Evolutionary conservation across 1,284 basidiomycete genomes (phyloP).

Genomic region (Rhodotorula sp.): DNA sequence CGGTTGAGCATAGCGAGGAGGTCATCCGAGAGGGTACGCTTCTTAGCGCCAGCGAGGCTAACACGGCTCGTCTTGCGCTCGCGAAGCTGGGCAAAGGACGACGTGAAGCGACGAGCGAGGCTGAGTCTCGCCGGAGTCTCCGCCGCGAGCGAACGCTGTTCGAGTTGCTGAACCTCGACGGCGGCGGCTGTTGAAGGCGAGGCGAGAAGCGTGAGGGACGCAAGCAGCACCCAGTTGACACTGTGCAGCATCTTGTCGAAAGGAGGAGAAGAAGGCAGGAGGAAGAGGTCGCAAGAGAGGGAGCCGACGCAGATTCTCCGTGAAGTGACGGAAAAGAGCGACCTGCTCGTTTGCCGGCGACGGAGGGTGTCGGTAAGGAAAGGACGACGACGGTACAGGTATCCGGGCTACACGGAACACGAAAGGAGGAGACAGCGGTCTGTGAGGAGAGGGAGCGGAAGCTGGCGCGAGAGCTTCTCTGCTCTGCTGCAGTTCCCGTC

Average conservation of each 20-base stretch:
- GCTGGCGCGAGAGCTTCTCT: neutral
- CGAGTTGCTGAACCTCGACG: neutral
- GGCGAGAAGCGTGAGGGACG: slow-evolving; percentile 12
- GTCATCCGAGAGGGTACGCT: slow-evolving; percentile 30
- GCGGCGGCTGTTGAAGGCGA: slow-evolving; percentile 7
- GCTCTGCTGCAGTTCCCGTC: too few species aligned
- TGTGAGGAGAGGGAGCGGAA: neutral
- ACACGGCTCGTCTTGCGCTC: slow-evolving; percentile 4
- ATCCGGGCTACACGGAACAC: too few species aligned
- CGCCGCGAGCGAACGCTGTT: slow-evolving; percentile 13
- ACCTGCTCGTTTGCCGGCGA: too few species aligned
- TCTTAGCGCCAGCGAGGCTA: slow-evolving; percentile 9
- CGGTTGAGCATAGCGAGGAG: slow-evolving; percentile 21
- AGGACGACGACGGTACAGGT: too few species aligned
- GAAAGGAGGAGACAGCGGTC: too few species aligned
- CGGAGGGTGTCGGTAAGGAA: too few species aligned
- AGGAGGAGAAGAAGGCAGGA: neutral
- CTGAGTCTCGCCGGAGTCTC: slow-evolving; percentile 1
- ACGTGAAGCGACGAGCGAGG: slow-evolving; percentile 22
- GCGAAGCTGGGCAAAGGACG: slow-evolving; percentile 20
- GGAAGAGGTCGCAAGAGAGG: neutral
- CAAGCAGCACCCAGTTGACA: slow-evolving; percentile 2
- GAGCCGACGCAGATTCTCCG: neutral
- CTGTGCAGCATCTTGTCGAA: slow-evolving; percentile 6
- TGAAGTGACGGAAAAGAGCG: neutral